These are phyloP conservation scores for Coix lacrymajobi DNA, from an alignment of 176 grass and related monocot species.

Conservation along the genomic window DNA sequence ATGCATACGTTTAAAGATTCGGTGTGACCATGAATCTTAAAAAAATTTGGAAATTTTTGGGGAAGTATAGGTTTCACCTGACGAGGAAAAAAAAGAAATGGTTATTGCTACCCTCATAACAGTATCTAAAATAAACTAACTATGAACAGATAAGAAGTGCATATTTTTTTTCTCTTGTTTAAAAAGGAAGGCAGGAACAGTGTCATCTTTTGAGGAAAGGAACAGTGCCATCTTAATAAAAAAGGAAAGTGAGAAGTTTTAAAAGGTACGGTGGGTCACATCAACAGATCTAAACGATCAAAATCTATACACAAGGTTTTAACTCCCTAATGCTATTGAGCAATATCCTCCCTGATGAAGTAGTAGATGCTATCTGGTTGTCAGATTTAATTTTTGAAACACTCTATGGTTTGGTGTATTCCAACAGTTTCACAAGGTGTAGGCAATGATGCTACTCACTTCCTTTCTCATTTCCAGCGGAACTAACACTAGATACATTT, in stretches of 20 bases:
- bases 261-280: neutral
- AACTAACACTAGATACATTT: neutral
- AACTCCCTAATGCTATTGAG: neutral
- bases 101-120: neutral
- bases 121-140: neutral
- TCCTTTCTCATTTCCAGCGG: neutral
- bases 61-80: conserved; percentile 70
- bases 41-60: no score
- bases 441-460: neutral
- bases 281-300: neutral
- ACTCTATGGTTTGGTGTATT: neutral
- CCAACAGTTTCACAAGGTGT: neutral
- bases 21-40: no score
- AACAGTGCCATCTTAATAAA: neutral
- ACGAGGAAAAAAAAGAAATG: neutral
- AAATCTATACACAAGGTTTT: neutral
- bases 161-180: neutral
- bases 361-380: neutral
- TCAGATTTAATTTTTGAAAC: neutral
- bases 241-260: neutral
- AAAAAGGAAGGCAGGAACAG: neutral
- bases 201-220: neutral
- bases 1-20: no score
- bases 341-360: neutral
- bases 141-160: neutral